phyloP scores from a whole-genome alignment of 2,329 filamentous ascomycete genomes.

The Penicillium fuscoglaucum region DNA sequence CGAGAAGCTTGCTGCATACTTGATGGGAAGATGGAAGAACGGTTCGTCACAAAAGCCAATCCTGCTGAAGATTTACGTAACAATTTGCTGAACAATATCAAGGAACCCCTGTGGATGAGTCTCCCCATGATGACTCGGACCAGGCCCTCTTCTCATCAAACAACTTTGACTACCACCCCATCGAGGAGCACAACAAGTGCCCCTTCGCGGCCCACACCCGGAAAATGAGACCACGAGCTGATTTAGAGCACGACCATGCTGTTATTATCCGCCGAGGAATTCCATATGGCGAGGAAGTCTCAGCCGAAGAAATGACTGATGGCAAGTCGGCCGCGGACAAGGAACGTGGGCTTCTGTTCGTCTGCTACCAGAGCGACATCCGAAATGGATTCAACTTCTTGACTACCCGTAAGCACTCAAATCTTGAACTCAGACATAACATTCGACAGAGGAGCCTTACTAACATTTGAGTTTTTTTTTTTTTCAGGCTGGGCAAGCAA shows the following conservation, averaged over 20 bases:
- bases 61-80: background rate
- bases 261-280: constrained; percentile 51
- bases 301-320: constrained; percentile 34
- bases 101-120: constrained; percentile 39
- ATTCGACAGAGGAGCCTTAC: background rate
- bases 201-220: constrained; percentile 51
- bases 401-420: constrained; percentile 20
- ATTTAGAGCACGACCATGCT: constrained; percentile 31
- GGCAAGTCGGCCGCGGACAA: constrained; percentile 24
- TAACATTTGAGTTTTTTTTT: background rate
- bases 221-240: constrained; percentile 49
- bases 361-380: constrained; percentile 49
- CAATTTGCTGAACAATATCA: background rate
- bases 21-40: constrained; percentile 50
- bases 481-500: constrained; percentile 27
- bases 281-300: constrained; percentile 44
- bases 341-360: constrained; percentile 50
- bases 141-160: constrained; percentile 37
- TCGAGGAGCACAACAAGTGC: constrained; percentile 38
- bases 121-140: constrained; percentile 35
- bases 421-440: background rate
- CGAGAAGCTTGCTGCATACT: constrained; percentile 42
- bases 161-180: constrained; percentile 40
- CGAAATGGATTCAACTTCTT: constrained; percentile 41
- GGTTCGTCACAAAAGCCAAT: constrained; percentile 15